phyloP scores from a whole-genome alignment of 441 rosid genomes.

The Gossypium trilobum region DNA sequence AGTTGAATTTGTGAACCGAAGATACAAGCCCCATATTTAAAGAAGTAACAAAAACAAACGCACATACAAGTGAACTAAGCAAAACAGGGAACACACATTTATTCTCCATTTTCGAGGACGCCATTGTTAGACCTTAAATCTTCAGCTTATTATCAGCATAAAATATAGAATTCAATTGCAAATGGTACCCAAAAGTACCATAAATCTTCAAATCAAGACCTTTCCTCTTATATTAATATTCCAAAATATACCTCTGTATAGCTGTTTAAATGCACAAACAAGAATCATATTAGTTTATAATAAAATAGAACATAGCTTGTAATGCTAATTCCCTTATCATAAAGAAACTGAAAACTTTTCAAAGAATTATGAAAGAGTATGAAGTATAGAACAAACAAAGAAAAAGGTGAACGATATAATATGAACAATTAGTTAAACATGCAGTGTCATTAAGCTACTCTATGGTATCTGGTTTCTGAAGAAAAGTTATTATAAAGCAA shows the following conservation, averaged over 20 bases:
- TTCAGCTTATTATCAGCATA: slow-evolving; percentile 15
- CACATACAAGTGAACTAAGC: slow-evolving; percentile 55
- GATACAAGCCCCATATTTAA: slow-evolving; percentile 79
- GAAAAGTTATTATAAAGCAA: slow-evolving; percentile 12
- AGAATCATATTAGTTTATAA: slow-evolving; percentile 6
- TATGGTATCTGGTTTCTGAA: slow-evolving; percentile 7
- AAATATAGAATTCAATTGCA: slow-evolving; percentile 3
- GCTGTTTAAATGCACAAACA: slow-evolving; percentile 28
- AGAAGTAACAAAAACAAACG: slow-evolving; percentile 59
- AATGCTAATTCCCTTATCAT: background rate
- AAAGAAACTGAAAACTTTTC: slow-evolving; percentile 17
- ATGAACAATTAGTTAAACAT: slow-evolving; percentile 14
- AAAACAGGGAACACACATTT: slow-evolving; percentile 64
- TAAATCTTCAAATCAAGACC: background rate
- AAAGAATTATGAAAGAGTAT: background rate
- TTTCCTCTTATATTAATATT: background rate
- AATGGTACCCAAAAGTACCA: slow-evolving; percentile 13
- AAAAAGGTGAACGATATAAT: slow-evolving; percentile 9
- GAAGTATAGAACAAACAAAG: background rate
- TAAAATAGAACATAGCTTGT: slow-evolving; percentile 1
- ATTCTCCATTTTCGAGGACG: slow-evolving; percentile 65
- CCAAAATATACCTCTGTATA: slow-evolving; percentile 12
- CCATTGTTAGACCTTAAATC: slow-evolving; percentile 36
- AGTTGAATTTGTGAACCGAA: slow-evolving; percentile 46
- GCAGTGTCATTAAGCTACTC: slow-evolving; percentile 3